Evolutionary conservation across 257 asterid genomes (phyloP).

Genomic region (Schizonepeta tenuifolia): DNA sequence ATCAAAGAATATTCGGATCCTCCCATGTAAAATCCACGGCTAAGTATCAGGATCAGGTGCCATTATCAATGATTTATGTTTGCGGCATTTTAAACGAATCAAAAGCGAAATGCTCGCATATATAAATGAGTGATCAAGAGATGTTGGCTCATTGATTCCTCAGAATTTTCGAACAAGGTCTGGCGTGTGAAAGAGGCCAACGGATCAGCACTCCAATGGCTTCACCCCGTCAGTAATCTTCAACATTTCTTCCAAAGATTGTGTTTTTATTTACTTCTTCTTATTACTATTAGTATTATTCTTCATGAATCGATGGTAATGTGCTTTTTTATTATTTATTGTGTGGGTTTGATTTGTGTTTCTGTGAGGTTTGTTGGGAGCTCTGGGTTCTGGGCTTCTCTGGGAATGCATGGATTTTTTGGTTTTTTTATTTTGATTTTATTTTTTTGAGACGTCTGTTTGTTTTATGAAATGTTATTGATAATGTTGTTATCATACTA

Average conservation of each 20-base stretch:
- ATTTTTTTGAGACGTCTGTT: not conserved
- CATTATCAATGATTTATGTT: not conserved
- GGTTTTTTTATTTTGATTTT: not conserved
- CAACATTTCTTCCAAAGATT: conserved; percentile 4
- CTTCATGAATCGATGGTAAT: not conserved
- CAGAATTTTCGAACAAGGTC: not conserved
- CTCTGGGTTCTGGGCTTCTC: conserved; percentile 25
- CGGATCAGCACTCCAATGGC: conserved; percentile 44
- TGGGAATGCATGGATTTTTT: conserved; percentile 6
- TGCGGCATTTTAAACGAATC: not conserved
- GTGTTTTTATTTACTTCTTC: not conserved
- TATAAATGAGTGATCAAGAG: conserved; percentile 3
- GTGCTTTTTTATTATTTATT: not conserved
- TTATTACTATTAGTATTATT: not conserved
- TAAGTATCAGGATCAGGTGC: conserved; percentile 19
- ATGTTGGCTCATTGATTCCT: conserved; percentile 8
- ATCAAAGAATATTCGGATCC: conserved; percentile 36
- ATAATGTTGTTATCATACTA: not conserved
- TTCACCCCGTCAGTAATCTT: conserved; percentile 42
- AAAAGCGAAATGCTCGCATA: not conserved
- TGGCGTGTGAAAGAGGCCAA: conserved; percentile 16
- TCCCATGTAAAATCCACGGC: conserved; percentile 20
- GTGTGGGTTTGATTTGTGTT: not conserved
- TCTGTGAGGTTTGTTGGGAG: not conserved
- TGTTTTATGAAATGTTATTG: not conserved